These are phyloP conservation scores for Sphagnum tenellum DNA, from an alignment of 225 moss, liverwort and hornwort genomes.

Conservation along the genomic window DNA sequence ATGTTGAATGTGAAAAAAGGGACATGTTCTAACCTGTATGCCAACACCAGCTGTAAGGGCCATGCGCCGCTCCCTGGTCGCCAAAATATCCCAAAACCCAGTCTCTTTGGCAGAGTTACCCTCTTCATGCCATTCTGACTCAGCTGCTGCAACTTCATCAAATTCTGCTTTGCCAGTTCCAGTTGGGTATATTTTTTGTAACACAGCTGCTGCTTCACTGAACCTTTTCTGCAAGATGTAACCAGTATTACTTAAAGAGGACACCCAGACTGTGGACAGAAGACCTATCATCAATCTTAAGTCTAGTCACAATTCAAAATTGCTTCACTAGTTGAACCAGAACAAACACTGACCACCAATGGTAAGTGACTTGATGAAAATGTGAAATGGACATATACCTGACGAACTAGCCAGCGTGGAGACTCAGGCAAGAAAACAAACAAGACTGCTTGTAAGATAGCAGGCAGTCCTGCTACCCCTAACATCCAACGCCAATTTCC, in stretches of 20 bases:
- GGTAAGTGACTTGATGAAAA: no score
- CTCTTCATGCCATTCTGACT: slow-evolving; percentile 31
- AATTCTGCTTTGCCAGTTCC: slow-evolving; percentile 56
- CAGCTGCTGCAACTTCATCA: slow-evolving; percentile 55
- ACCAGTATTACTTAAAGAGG: background rate
- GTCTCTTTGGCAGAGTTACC: slow-evolving; percentile 12
- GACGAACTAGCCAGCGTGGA: slow-evolving; percentile 81
- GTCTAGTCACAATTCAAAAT: no score
- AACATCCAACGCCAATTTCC: slow-evolving; percentile 99
- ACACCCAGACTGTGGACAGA: no score
- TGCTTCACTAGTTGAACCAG: no score
- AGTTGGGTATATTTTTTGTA: slow-evolving; percentile 51
- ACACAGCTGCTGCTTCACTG: slow-evolving; percentile 56
- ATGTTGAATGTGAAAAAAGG: no score
- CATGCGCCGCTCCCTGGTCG: slow-evolving; percentile 57
- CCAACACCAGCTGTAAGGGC: slow-evolving; percentile 85
- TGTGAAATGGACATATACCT: slow-evolving; percentile 32
- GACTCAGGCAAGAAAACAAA: slow-evolving; percentile 86
- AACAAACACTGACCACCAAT: no score
- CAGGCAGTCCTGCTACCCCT: slow-evolving; percentile 75
- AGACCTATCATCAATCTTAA: no score
- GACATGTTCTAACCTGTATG: slow-evolving; percentile 48
- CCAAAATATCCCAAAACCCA: slow-evolving; percentile 40
- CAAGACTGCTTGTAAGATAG: slow-evolving; percentile 60
- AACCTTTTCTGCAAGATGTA: slow-evolving; percentile 51